Percentiles rank a stretch among this genome's conserved stretches.
phyloP scores from a whole-genome alignment of 192 early-diverging fungal species.

The Coemansia sp. region DNA sequence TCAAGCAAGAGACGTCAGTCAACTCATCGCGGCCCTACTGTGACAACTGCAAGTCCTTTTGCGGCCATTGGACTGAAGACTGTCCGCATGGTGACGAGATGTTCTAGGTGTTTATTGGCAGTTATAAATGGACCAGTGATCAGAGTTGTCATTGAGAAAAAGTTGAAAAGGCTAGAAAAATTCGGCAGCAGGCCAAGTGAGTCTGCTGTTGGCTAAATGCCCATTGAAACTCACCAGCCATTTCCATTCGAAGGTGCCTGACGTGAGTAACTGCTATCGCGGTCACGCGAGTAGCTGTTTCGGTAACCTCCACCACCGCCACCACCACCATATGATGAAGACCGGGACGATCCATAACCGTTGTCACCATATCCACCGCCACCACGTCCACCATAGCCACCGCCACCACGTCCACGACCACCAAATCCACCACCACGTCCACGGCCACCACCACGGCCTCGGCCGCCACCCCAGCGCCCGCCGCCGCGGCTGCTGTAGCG shows the following conservation, averaged over 20 bases:
- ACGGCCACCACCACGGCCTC: slow-evolving; percentile 31
- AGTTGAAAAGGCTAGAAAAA: neutral
- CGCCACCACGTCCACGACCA: slow-evolving; percentile 18
- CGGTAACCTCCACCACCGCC: slow-evolving; percentile 19
- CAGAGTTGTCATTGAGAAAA: neutral
- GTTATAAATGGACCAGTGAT: too few species aligned
- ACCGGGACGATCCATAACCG: slow-evolving; percentile 37
- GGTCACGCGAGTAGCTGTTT: slow-evolving; percentile 11
- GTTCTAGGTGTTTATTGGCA: slow-evolving; percentile 42
- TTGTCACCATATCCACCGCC: slow-evolving; percentile 23
- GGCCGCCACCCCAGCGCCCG: slow-evolving; percentile 57
- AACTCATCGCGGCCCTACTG: too few species aligned
- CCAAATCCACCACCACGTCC: slow-evolving; percentile 12
- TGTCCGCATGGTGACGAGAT: slow-evolving; percentile 64
- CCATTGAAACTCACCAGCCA: slow-evolving; percentile 15
- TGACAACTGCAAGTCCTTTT: too few species aligned
- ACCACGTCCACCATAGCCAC: slow-evolving; percentile 19
- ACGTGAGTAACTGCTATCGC: slow-evolving; percentile 29
- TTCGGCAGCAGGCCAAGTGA: too few species aligned
- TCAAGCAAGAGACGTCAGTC: too few species aligned
- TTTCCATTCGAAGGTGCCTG: slow-evolving; percentile 16
- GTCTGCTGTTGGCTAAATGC: neutral
- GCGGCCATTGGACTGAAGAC: too few species aligned
- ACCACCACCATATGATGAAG: slow-evolving; percentile 31
- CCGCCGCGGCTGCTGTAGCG: slow-evolving; percentile 59